Evolutionary conservation across 2,329 filamentous ascomycete genomes (phyloP), one percentile per base, ranked within the genome.

Genomic region (Fusarium palustre): DNA sequence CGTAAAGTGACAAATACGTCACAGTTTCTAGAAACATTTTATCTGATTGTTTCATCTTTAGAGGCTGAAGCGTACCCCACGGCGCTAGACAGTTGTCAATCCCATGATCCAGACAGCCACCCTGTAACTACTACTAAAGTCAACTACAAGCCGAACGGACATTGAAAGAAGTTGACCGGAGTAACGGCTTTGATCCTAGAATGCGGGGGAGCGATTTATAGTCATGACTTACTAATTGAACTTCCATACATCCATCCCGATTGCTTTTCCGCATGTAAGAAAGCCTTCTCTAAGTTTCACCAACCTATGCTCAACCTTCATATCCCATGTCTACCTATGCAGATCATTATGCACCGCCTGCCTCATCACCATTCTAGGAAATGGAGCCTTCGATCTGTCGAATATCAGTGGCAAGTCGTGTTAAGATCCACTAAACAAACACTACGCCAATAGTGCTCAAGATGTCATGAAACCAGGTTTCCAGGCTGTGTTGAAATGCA

Each of bases 311-410:
- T 55, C 50, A 63, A 41, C 38, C 13, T 25, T 20, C 59, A 55
- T 28, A 62, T 55, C 57, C 47, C 60, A 58, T 56, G 41, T 50
- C 59, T 42, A n/a, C 48, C 59, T 25, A 72, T 73, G 71, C 64
- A 64, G 66, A 72, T 73, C 69, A 69, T 70, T 48, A 68, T 72
- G 63, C 70, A 73, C 59, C 50, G 59, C 50, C 52, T 47, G 36
- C 53, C 38, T 55, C 46, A 59, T 59, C 52, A 50, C 48, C 39
- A 12, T 25, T 54, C 24, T 62, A 64, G 24, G 42, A 34, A 47
- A 59, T 46, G 55, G 46, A 47, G 20, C 45, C 36, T 31, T 33
- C 41, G 39, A 59, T 52, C 41, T 39, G 25, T 47, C 42, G 46
- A 65, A 64, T 36, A 46, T 53, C 59, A 66, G 61, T 69, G 66